A percentile compares a stretch with the other conserved stretches of the same genome.
Evolutionary conservation across 2,329 filamentous ascomycete genomes (phyloP).

Genomic region (Fusarium stilboides): DNA sequence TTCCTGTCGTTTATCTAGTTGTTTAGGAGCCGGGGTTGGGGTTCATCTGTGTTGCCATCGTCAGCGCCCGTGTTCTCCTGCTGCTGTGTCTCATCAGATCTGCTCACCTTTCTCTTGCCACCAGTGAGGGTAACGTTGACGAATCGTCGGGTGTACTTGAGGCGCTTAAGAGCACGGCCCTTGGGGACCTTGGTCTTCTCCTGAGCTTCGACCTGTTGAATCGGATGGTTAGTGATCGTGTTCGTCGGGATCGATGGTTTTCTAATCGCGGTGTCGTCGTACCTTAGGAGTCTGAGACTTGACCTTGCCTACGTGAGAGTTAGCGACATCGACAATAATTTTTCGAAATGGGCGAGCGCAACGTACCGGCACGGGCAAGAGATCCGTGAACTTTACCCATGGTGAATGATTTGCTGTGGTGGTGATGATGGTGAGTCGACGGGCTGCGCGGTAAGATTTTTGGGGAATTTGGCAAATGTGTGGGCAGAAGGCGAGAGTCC

Average conservation of each 20-base stretch:
- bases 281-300: constrained; percentile 96
- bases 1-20: constrained; percentile 43
- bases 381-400: constrained; percentile 97
- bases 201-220: constrained; percentile 81
- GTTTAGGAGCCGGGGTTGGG: constrained; percentile 83
- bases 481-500: constrained; percentile 51
- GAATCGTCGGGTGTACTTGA: constrained; percentile 97
- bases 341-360: constrained; percentile 25
- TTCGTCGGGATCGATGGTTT: constrained; percentile 46
- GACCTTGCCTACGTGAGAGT: constrained; percentile 91
- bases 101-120: constrained; percentile 95
- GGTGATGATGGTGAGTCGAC: constrained; percentile 56
- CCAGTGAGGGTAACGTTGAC: constrained; percentile 98
- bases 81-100: constrained; percentile 6
- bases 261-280: constrained; percentile 58
- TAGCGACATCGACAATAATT: constrained; percentile 42
- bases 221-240: constrained; percentile 52
- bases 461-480: constrained; percentile 58
- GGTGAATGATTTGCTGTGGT: constrained; percentile 63
- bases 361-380: constrained; percentile 83
- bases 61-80: constrained; percentile 43
- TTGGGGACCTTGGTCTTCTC: constrained; percentile 98
- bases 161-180: constrained; percentile 97
- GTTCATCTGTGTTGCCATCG: constrained; percentile 79
- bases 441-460: constrained; percentile 52